phyloP scores from a whole-genome alignment of 805 yeast genomes.

The Candida nitratophila region DNA sequence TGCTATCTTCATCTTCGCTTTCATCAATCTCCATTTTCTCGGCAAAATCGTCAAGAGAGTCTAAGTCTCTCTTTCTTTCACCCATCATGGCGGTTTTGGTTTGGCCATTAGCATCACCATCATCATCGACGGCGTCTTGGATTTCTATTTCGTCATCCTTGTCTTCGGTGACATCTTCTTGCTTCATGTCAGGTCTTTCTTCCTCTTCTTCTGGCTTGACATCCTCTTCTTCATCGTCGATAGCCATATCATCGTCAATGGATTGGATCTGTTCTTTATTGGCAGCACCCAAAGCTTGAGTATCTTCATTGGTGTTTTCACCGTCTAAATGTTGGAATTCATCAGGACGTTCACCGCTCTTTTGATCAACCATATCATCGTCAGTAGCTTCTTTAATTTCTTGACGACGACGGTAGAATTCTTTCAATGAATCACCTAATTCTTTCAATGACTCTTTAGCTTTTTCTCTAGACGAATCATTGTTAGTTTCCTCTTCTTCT shows the following conservation, averaged over 20 bases:
- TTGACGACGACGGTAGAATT: constrained; percentile 83
- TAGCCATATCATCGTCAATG: constrained; percentile 73
- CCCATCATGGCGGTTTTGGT: constrained; percentile 13
- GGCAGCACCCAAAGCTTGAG: constrained; percentile 93
- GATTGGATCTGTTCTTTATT: constrained; percentile 70
- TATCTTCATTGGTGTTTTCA: constrained; percentile 67
- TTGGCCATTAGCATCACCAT: constrained; percentile 12
- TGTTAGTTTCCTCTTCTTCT: constrained; percentile 35
- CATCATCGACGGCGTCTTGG: constrained; percentile 12
- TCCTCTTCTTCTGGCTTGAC: constrained; percentile 24
- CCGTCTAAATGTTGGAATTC: constrained; percentile 83
- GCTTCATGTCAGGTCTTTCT: constrained; percentile 22
- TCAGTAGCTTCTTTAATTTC: constrained; percentile 72
- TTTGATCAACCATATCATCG: constrained; percentile 43
- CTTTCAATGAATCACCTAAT: constrained; percentile 86
- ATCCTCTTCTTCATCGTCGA: constrained; percentile 56
- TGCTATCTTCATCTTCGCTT: constrained; percentile 26
- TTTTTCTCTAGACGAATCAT: constrained; percentile 55
- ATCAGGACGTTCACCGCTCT: constrained; percentile 66
- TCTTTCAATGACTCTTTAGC: constrained; percentile 77
- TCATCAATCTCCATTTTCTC: constrained; percentile 33
- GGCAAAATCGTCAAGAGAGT: constrained; percentile 30
- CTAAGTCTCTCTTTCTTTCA: constrained; percentile 10
- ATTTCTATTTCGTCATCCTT: constrained; percentile 20
- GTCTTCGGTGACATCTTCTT: constrained; percentile 17